Conservation (phyloP, 2,329 filamentous ascomycete species). For the Penicillium vulpinum region DNA sequence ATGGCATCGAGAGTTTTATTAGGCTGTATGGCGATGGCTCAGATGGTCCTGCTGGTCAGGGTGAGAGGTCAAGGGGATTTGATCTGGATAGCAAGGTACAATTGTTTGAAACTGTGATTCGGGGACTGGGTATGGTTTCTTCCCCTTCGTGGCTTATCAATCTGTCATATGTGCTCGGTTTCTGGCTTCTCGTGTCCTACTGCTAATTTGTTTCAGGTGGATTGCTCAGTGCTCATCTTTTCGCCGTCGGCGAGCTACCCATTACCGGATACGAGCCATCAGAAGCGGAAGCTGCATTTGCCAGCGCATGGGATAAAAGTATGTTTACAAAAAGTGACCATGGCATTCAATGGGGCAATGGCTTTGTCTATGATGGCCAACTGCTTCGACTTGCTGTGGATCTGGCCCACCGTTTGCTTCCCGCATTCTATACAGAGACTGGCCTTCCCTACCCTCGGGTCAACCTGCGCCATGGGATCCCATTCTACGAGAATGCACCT, state of each 20-base stretch:
- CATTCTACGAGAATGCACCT: constrained; percentile 86
- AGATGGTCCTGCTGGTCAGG: constrained; percentile 65
- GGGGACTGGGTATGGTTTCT: constrained; percentile 58
- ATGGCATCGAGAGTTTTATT: constrained; percentile 74
- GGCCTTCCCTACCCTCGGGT: constrained; percentile 94
- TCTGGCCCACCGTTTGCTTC: constrained; percentile 77
- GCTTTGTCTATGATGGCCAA: constrained; percentile 84
- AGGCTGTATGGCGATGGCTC: constrained; percentile 84
- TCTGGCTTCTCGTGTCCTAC: neutral
- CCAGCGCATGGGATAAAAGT: constrained; percentile 44
- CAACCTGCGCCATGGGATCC: constrained; percentile 85
- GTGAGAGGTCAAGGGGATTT: constrained; percentile 75
- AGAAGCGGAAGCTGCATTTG: constrained; percentile 38
- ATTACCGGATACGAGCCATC: constrained; percentile 72
- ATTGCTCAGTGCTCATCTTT: constrained; percentile 86
- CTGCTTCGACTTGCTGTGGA: constrained; percentile 86
- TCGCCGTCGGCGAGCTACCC: constrained; percentile 85
- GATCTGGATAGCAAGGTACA: constrained; percentile 97
- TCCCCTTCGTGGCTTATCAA: neutral
- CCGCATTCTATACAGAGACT: constrained; percentile 87
- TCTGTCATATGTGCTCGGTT: neutral
- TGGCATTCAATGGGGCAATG: constrained; percentile 70
- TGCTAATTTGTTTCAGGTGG: constrained; percentile 57
- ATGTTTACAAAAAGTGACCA: constrained; percentile 20
- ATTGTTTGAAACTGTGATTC: constrained; percentile 96